Percentiles rank a stretch among this genome's conserved stretches.
These are phyloP conservation scores for Dictyophora rubrovolvata DNA, from an alignment of 768 basidiomycete species.

Conservation along the genomic window DNA sequence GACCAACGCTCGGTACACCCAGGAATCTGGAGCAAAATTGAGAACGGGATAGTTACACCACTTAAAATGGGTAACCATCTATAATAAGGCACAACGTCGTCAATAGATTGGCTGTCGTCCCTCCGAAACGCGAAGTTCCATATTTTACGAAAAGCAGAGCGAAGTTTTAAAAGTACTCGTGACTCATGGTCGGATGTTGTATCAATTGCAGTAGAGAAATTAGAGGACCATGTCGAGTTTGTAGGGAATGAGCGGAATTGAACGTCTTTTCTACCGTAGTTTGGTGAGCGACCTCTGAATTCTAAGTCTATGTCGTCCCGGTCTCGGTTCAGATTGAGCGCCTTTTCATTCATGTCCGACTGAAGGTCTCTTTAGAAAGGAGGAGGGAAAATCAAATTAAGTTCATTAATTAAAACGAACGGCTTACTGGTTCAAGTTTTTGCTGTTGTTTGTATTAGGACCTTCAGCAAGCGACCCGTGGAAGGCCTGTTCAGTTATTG, in stretches of 20 bases:
- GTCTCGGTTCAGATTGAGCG: too few species aligned
- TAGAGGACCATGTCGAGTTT: conserved; percentile 1
- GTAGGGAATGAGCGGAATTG: conserved; percentile 1
- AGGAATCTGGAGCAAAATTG: conserved; percentile 75
- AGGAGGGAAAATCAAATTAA: too few species aligned
- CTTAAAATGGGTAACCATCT: conserved; percentile 57
- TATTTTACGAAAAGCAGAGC: not conserved
- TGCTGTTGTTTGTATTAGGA: not conserved
- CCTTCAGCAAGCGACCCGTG: too few species aligned
- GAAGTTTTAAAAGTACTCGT: not conserved
- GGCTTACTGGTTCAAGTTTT: not conserved
- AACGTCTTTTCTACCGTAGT: not conserved
- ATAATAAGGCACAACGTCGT: conserved; percentile 42
- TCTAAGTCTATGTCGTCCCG: not conserved
- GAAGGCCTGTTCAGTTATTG: not conserved
- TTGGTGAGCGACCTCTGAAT: not conserved
- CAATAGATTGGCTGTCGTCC: conserved; percentile 14
- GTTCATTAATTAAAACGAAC: too few species aligned
- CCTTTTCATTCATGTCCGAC: too few species aligned
- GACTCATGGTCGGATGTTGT: not conserved
- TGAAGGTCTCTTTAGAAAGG: too few species aligned
- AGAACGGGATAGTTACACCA: conserved; percentile 61
- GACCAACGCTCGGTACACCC: conserved; percentile 72
- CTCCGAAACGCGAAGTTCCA: not conserved
- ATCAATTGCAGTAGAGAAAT: not conserved